Evolutionary conservation across 345 rosid genomes (phyloP).

Genomic region (Psidium friedrichsthalianum): DNA sequence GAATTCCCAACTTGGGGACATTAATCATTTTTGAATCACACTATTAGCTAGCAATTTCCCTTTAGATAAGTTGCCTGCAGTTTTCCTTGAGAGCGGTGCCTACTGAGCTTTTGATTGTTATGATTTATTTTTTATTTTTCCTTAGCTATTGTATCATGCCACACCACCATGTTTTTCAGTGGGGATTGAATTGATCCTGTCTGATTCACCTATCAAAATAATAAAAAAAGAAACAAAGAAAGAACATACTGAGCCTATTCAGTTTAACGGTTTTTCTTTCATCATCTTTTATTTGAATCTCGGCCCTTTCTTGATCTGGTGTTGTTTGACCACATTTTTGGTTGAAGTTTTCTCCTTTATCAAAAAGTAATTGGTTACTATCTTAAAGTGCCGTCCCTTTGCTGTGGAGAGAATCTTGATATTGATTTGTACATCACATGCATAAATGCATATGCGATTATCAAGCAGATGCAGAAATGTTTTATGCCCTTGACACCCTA

Average conservation of each 20-base stretch:
- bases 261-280: background rate
- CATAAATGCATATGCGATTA: background rate
- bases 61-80: background rate
- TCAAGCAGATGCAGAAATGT: background rate
- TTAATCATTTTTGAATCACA: background rate
- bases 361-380: background rate
- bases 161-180: background rate
- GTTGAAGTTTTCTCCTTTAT: background rate
- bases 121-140: background rate
- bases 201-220: background rate
- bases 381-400: background rate
- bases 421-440: background rate
- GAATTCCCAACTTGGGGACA: background rate
- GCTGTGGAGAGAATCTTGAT: background rate
- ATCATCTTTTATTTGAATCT: background rate
- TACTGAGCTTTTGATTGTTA: background rate
- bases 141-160: background rate
- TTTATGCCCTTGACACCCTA: background rate
- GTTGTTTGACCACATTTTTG: background rate
- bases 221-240: background rate
- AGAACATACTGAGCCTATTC: background rate
- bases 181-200: background rate
- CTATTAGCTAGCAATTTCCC: background rate
- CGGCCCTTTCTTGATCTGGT: background rate
- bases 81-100: background rate